phyloP scores from a whole-genome alignment of 352 stramenopile genomes.

The Albugo candida region DNA sequence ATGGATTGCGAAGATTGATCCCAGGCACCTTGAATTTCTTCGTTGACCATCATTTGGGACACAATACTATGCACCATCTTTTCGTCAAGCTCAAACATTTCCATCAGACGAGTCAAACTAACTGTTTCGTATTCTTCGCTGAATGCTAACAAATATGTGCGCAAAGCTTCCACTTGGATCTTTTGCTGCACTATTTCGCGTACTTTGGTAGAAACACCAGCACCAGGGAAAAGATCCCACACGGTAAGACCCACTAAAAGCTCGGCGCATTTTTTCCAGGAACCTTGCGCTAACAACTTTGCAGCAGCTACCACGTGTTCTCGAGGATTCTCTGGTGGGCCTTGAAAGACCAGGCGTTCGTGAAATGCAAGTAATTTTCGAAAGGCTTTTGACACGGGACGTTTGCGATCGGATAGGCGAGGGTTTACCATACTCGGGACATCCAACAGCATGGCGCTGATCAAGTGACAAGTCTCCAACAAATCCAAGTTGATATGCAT shows the following conservation, averaged over 20 bases:
- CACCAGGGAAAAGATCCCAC: constrained; percentile 90
- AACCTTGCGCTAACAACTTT: constrained; percentile 87
- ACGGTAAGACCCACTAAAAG: constrained; percentile 81
- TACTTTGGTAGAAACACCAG: constrained; percentile 59
- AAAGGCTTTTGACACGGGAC: constrained; percentile 90
- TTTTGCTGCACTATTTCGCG: constrained; percentile 84
- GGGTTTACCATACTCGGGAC: constrained; percentile 93
- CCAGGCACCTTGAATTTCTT: constrained; percentile 92
- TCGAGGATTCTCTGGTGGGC: constrained; percentile 92
- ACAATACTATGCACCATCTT: constrained; percentile 95
- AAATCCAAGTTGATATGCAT: constrained; percentile 99
- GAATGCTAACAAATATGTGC: constrained; percentile 94
- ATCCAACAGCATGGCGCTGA: constrained; percentile 97
- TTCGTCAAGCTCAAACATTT: constrained; percentile 94
- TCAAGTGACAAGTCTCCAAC: constrained; percentile 95
- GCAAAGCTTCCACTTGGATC: constrained; percentile 91
- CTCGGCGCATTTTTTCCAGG: constrained; percentile 87
- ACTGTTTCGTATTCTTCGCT: constrained; percentile 93
- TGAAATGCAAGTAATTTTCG: constrained; percentile 83
- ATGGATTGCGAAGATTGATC: constrained; percentile 96
- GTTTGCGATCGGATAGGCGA: constrained; percentile 55
- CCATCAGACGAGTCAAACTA: constrained; percentile 83
- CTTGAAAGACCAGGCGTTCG: constrained; percentile 89
- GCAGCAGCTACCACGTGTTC: constrained; percentile 93
- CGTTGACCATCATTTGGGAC: constrained; percentile 99